phyloP scores from a whole-genome alignment of 164 flowering plant species.

The Aristolochia fimbriata region DNA sequence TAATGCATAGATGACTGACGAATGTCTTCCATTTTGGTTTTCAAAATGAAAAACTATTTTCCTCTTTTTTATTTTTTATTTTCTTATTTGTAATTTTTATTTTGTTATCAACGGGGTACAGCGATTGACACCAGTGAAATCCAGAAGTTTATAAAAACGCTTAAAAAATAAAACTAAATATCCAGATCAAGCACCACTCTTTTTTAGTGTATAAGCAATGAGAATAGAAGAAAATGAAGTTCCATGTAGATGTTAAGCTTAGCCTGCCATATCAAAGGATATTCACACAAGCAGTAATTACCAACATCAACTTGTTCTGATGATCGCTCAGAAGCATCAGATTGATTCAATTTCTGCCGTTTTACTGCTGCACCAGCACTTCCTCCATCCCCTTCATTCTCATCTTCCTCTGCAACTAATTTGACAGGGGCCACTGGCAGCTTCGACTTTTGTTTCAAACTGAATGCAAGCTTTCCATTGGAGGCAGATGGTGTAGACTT shows the following conservation, averaged over 20 bases:
- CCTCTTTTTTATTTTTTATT: too few relatives aligned
- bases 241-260: too few relatives aligned
- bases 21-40: too few relatives aligned
- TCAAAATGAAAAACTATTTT: too few relatives aligned
- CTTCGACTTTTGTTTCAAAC: slow-evolving; percentile 95
- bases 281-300: slow-evolving; percentile 45
- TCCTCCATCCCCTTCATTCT: slow-evolving; percentile 40
- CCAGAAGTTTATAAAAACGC: too few relatives aligned
- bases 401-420: slow-evolving; percentile 83
- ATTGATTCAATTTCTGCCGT: slow-evolving; percentile 50
- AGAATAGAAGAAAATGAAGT: background rate
- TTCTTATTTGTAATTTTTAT: too few relatives aligned
- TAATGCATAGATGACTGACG: too few relatives aligned
- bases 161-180: too few relatives aligned
- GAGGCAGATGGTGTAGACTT: slow-evolving; percentile 34
- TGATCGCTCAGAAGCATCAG: slow-evolving; percentile 26
- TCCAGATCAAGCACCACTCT: background rate
- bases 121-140: too few relatives aligned
- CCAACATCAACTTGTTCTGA: slow-evolving; percentile 59
- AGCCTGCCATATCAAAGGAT: slow-evolving; percentile 8
- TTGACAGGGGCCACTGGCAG: slow-evolving; percentile 64
- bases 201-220: background rate
- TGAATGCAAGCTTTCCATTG: slow-evolving; percentile 90
- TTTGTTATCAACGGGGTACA: too few relatives aligned
- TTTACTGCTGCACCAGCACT: slow-evolving; percentile 40